phyloP scores from a whole-genome alignment of 305 asterid species.

The Plantago lanceolata region DNA sequence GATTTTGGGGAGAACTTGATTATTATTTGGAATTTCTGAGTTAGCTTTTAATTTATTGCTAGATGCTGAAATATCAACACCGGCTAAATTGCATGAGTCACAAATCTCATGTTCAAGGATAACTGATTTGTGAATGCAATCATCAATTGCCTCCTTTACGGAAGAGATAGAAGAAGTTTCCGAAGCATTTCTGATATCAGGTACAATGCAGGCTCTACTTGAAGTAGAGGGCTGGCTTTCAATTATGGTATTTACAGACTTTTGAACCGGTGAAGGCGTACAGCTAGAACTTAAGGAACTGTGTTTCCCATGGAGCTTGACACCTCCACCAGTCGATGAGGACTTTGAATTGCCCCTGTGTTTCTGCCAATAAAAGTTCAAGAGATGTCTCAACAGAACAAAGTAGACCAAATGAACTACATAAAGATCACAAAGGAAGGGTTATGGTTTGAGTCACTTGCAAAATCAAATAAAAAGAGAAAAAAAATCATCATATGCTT shows the following conservation, averaged over 20 bases:
- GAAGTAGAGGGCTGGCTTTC: conserved; percentile 33
- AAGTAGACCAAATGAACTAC: conserved; percentile 16
- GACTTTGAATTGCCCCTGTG: conserved; percentile 74
- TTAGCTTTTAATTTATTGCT: conserved; percentile 33
- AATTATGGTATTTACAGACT: conserved; percentile 29
- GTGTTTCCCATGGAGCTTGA: conserved; percentile 50
- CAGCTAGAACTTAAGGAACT: conserved; percentile 35
- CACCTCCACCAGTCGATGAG: conserved; percentile 62
- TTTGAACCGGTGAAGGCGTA: conserved; percentile 29
- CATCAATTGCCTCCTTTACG: conserved; percentile 33
- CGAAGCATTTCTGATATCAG: conserved; percentile 29
- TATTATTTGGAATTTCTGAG: conserved; percentile 33
- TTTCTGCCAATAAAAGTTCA: conserved; percentile 54
- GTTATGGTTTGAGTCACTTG: conserved; percentile 4
- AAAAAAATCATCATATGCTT: conserved; percentile 5
- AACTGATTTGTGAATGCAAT: conserved; percentile 48
- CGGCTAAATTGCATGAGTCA: conserved; percentile 30
- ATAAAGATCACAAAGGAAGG: conserved; percentile 7
- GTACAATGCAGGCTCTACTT: conserved; percentile 30
- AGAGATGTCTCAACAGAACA: conserved; percentile 23
- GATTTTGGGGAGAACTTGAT: conserved; percentile 51
- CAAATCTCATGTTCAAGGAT: conserved; percentile 41
- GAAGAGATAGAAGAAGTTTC: conserved; percentile 29
- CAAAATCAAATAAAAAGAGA: conserved; percentile 3
- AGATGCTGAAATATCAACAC: conserved; percentile 25